Evolutionary conservation across 805 yeast genomes (phyloP).

Genomic region (Wickerhamiella shivajii): DNA sequence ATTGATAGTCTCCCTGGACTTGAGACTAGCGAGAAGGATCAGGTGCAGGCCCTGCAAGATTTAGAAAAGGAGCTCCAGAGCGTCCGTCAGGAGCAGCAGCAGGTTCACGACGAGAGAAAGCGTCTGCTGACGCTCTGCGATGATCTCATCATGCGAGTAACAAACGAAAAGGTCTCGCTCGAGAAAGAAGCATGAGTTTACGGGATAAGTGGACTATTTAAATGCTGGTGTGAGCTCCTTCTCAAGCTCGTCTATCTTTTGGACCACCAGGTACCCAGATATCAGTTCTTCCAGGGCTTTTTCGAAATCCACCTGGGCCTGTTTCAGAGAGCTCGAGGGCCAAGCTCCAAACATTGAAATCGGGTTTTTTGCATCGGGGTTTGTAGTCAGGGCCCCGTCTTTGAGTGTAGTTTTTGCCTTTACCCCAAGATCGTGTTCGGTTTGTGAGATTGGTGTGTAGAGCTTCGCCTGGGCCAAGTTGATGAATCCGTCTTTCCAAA

Average conservation of each 20-base stretch:
- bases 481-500: slow-evolving; percentile 14
- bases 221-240: not conserved
- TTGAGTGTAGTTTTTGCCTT: slow-evolving; percentile 5
- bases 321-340: slow-evolving; percentile 30
- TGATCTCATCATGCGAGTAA: slow-evolving; percentile 44
- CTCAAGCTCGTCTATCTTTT: not conserved
- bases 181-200: slow-evolving; percentile 11
- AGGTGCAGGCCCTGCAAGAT: slow-evolving; percentile 44
- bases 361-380: slow-evolving; percentile 23
- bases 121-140: slow-evolving; percentile 47
- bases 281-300: slow-evolving; percentile 20
- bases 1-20: slow-evolving; percentile 88
- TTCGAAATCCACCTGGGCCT: slow-evolving; percentile 28
- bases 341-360: slow-evolving; percentile 35
- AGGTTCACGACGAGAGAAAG: slow-evolving; percentile 50
- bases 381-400: slow-evolving; percentile 11
- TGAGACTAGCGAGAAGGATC: slow-evolving; percentile 67
- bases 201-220: not conserved
- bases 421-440: slow-evolving; percentile 8
- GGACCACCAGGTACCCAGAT: slow-evolving; percentile 1
- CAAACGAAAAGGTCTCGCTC: slow-evolving; percentile 31
- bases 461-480: slow-evolving; percentile 12
- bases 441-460: not conserved
- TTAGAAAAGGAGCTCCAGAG: slow-evolving; percentile 47
- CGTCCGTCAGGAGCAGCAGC: slow-evolving; percentile 43